Base-by-base conservation (phyloP, 805 yeast genomes). In the Teunomyces barrocoloradensis region DNA sequence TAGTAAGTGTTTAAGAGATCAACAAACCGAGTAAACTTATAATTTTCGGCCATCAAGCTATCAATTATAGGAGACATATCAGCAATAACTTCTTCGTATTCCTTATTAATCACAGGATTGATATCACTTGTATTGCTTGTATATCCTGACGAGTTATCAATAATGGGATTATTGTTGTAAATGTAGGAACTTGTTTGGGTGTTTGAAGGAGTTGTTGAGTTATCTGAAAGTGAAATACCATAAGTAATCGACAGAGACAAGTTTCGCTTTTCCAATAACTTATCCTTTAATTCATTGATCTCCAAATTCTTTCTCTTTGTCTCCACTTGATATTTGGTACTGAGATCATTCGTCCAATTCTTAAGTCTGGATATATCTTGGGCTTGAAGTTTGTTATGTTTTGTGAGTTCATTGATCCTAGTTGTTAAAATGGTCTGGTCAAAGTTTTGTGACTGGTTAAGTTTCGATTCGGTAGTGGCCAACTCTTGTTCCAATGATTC, bases 41-140 rank as follows among this genome's bases (percentile, higher is more conserved):
- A 59, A 51, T 73, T 73, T 47, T 73, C 77, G 4, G 54, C 49
- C 43, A 68, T 58, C 41, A 72, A 58, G 43, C 63, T 65, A 42
- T 71, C 73, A 4, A 71, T 63, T 18, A 72, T 57, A 6, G 61
- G 63, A 6, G 71, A 64, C 36, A 70, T 53, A 38, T 69, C 68
- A 1, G 63, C 53, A 3, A 69, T 65, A 7, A 69, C 61, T 6
- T 57, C 58, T 37, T 65, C 72, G 48, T 68, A 65, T 46, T 71
- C 70, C 2, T 50, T 44, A 29, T 55, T 58, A 5, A 46, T 29
- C 5, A 43, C 18, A 6, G 39, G 21, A 7, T 38, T 29, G 9
- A 42, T 40, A 17, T 35, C 37, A 7, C 42, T 41, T 10, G 43
- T 21, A 18, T 50, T 44, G 29, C 18, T 17, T 3, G 36, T 23